Base-by-base conservation (phyloP, 257 asterid genomes). In the Penstemon barbatus region DNA sequence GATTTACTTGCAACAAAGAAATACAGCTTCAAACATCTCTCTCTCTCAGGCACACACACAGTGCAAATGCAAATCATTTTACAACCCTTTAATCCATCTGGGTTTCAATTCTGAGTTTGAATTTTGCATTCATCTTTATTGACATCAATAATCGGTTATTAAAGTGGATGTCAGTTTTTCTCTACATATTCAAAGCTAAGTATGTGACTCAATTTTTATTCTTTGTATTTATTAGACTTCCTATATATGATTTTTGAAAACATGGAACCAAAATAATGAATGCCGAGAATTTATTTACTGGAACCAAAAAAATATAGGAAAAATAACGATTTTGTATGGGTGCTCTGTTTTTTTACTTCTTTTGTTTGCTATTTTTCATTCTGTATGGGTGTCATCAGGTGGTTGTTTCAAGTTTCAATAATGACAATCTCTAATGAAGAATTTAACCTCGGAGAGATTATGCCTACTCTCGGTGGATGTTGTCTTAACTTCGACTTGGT, bases 391-490 rank as follows among this genome's bases (percentile, higher is more conserved):
- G 1, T 25, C 33, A 0, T 25, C 33, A 25, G 33, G 33, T 25
- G 1, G 33, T 33, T 25, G 38, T n/a, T 43, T 50, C 19, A 40
- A 45, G 37, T 54, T 49, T 66, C 60, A 57, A 61, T 15, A 36
- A 82, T 69, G 81, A 77, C 84, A 50, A n/a, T 19, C 12, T 18
- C 57, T 6, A 82, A 68, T 33, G 90, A 80, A 11, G 96, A 90
- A 69, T 93, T 88, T 74, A 51, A 67, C 67, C 86, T 93, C 61
- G 74, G 82, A 70, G 97, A 93, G 85, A 90, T 96, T 15, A 68
- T 83, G 53, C 97, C 97, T 51, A 74, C 81, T 58, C 95, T 90
- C 74, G 97, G 97, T 36, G 95, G 94, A 62, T 92, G 96, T 38
- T 76, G 98, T 69, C 68, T 78, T 25, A 84, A 96, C 67, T 90